phyloP scores from a whole-genome alignment of 1,284 basidiomycete genomes.

The Tilletia horrida region DNA sequence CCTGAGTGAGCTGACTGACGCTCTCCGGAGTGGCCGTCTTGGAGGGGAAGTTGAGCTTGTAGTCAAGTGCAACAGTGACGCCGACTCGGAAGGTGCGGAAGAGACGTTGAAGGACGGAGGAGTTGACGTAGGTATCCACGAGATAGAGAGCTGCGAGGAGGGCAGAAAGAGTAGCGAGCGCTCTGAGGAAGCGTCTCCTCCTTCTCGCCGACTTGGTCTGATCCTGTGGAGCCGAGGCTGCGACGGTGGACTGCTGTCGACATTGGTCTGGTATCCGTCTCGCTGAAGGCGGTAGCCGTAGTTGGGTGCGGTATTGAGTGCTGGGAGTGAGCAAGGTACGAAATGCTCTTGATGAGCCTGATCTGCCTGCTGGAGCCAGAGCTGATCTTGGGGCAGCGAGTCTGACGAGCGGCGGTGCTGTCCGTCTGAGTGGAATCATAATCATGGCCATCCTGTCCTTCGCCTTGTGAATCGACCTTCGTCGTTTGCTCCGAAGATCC shows the following conservation, averaged over 20 bases:
- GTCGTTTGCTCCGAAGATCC: too few relatives aligned
- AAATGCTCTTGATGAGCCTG: too few relatives aligned
- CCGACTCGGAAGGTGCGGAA: slow-evolving; percentile 37
- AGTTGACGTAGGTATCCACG: slow-evolving; percentile 34
- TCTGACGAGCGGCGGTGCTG: too few relatives aligned
- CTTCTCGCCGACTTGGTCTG: neutral
- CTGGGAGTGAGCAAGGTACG: too few relatives aligned
- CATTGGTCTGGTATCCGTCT: too few relatives aligned
- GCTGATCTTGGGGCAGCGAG: too few relatives aligned
- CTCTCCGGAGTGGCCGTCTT: slow-evolving; percentile 23
- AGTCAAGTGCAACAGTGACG: slow-evolving; percentile 41
- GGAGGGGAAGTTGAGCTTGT: slow-evolving; percentile 47
- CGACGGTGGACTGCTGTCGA: neutral
- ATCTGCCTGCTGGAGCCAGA: too few relatives aligned
- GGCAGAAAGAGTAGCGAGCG: slow-evolving; percentile 19
- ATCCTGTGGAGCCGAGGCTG: neutral
- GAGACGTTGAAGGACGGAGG: slow-evolving; percentile 36
- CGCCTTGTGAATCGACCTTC: too few relatives aligned
- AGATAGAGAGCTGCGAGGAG: slow-evolving; percentile 23
- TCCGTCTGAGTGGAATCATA: too few relatives aligned
- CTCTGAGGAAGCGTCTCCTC: neutral
- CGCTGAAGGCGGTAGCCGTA: too few relatives aligned
- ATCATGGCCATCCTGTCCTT: too few relatives aligned
- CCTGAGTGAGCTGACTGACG: slow-evolving; percentile 21
- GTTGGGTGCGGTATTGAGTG: too few relatives aligned